phyloP scores from a whole-genome alignment of 495 filamentous ascomycete genomes.

The Thermothielavioides terrestris region DNA sequence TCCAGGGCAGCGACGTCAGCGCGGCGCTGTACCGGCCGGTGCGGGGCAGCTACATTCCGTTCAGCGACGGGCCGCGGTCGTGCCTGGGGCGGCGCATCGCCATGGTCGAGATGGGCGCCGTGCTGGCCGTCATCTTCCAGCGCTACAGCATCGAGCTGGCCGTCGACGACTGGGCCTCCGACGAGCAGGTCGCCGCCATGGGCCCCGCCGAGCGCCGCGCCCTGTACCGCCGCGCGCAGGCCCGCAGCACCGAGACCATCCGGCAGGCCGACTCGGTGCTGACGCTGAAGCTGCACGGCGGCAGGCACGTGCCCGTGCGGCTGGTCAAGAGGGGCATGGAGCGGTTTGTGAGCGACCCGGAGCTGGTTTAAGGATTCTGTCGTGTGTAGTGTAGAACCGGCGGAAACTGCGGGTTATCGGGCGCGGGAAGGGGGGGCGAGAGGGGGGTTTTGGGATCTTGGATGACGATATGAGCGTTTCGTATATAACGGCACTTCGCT shows the following conservation, averaged over 20 bases:
- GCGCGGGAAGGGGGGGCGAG: not conserved
- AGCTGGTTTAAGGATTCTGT: slow-evolving; percentile 12
- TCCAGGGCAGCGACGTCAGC: slow-evolving; percentile 44
- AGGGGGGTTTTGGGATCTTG: no score
- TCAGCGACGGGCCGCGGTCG: slow-evolving; percentile 60
- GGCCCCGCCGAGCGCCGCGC: slow-evolving; percentile 34
- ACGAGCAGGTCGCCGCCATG: slow-evolving; percentile 54
- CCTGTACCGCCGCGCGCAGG: slow-evolving; percentile 47
- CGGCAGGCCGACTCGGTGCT: slow-evolving; percentile 43
- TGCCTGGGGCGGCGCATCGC: slow-evolving; percentile 66
- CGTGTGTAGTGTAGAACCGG: not conserved
- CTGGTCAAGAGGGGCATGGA: slow-evolving; percentile 55
- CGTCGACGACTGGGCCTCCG: slow-evolving; percentile 49
- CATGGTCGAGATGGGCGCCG: slow-evolving; percentile 66
- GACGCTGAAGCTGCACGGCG: slow-evolving; percentile 54
- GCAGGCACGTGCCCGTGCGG: slow-evolving; percentile 47
- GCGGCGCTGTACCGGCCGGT: slow-evolving; percentile 49
- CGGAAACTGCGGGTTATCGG: no score
- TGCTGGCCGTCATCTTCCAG: slow-evolving; percentile 56
- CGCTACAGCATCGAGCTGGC: slow-evolving; percentile 58
- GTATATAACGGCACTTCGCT: no score
- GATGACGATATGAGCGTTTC: no score
- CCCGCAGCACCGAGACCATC: slow-evolving; percentile 39
- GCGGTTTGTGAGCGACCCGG: slow-evolving; percentile 43
- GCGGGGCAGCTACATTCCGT: slow-evolving; percentile 61